Percentiles rank a stretch among this genome's conserved stretches.
Conservation (phyloP, 2,329 filamentous ascomycete genomes). For the Beauveria bassiana region DNA sequence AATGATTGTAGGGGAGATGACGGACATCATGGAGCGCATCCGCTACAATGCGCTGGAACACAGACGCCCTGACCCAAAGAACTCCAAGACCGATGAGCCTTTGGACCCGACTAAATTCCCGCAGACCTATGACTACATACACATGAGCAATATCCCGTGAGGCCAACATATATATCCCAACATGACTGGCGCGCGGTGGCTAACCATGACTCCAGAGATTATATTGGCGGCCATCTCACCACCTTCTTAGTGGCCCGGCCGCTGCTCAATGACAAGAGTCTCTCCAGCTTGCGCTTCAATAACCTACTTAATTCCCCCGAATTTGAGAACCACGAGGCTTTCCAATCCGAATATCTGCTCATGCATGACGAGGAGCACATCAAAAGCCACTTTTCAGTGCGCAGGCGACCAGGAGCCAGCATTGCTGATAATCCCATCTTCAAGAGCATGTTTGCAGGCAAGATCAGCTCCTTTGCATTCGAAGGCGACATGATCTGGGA, state of each 20-base stretch:
- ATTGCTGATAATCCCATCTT: not conserved
- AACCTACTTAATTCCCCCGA: conserved; percentile 20
- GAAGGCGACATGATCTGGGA: conserved; percentile 18
- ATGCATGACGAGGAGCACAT: conserved; percentile 20
- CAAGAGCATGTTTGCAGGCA: not conserved
- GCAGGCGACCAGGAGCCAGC: not conserved
- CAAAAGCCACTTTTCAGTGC: conserved; percentile 19
- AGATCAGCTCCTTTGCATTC: not conserved
- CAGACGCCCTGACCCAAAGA: not conserved
- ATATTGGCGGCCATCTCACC: conserved; percentile 21
- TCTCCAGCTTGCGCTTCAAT: conserved; percentile 19
- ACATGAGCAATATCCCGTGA: conserved; percentile 25
- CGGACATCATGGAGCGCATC: conserved; percentile 22
- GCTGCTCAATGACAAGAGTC: conserved; percentile 18
- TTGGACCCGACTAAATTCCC: conserved; percentile 19
- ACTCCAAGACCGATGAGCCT: not conserved
- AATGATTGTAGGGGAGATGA: conserved; percentile 23
- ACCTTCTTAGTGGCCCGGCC: conserved; percentile 18
- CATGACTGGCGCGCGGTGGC: not conserved
- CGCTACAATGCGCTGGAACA: conserved; percentile 19
- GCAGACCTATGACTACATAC: conserved; percentile 20
- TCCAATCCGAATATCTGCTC: conserved; percentile 23
- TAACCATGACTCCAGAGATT: conserved; percentile 17
- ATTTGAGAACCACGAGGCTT: conserved; percentile 19
- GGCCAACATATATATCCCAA: not conserved